A percentile compares a stretch with the other conserved stretches of the same genome.
These are phyloP conservation scores for Monosporascus sp. DNA, from an alignment of 2,329 filamentous ascomycete species.

Conservation along the genomic window DNA sequence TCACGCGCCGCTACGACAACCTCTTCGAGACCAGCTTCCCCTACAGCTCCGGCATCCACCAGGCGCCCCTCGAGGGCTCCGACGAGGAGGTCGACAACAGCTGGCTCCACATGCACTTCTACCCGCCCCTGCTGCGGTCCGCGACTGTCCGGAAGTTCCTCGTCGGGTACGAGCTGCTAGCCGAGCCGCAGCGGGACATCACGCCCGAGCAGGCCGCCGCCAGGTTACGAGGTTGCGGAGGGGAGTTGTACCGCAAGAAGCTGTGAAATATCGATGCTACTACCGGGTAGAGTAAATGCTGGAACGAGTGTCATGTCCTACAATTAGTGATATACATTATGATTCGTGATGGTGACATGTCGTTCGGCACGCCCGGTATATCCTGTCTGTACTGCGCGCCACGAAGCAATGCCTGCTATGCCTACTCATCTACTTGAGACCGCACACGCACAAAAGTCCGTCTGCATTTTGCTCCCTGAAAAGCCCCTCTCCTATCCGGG, in stretches of 20 bases:
- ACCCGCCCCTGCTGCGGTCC: constrained; percentile 85
- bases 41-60: constrained; percentile 95
- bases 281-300: too few relatives aligned
- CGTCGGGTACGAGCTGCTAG: constrained; percentile 94
- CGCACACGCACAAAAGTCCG: too few relatives aligned
- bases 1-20: constrained; percentile 91
- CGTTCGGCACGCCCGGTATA: too few relatives aligned
- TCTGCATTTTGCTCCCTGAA: too few relatives aligned
- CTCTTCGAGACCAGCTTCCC: constrained; percentile 95
- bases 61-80: constrained; percentile 79
- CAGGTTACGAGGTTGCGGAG: constrained; percentile 68
- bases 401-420: too few relatives aligned
- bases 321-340: too few relatives aligned
- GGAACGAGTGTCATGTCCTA: too few relatives aligned
- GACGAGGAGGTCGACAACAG: constrained; percentile 80
- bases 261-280: constrained; percentile 20
- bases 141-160: constrained; percentile 94
- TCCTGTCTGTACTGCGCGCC: too few relatives aligned
- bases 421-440: too few relatives aligned
- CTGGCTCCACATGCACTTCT: constrained; percentile 97
- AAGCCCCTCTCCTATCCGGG: too few relatives aligned
- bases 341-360: too few relatives aligned
- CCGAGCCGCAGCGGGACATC: constrained; percentile 96
- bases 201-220: constrained; percentile 92
- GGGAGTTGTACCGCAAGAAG: constrained; percentile 75